These are phyloP conservation scores for Steccherinum ochraceum DNA, from an alignment of 768 basidiomycete species.

Conservation along the genomic window DNA sequence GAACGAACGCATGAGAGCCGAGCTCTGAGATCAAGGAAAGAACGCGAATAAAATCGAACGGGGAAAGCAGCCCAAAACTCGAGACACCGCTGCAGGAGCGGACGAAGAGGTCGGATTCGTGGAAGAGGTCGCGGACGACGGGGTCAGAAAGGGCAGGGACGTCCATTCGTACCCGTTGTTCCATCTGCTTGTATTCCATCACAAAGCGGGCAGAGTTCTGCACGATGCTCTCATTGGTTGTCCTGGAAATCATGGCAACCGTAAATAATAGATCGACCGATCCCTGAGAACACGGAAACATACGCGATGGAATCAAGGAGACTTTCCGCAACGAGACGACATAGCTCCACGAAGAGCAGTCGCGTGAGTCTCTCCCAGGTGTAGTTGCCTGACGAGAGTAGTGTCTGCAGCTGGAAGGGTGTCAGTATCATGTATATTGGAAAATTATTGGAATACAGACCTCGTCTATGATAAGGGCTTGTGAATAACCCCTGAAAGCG, in stretches of 20 bases:
- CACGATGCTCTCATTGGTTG: conserved; percentile 67
- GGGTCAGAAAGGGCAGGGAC: conserved; percentile 76
- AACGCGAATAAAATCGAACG: conserved; percentile 72
- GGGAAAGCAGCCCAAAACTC: conserved; percentile 74
- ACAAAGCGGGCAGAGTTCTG: conserved; percentile 66
- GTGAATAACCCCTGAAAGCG: conserved; percentile 80
- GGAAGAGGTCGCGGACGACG: conserved; percentile 66
- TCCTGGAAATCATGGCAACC: conserved; percentile 32
- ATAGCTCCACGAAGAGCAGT: conserved; percentile 55
- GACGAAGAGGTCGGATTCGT: conserved; percentile 81
- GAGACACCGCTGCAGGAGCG: conserved; percentile 71
- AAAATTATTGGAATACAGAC: conserved; percentile 32
- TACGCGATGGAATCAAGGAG: conserved; percentile 70
- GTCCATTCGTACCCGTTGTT: conserved; percentile 70
- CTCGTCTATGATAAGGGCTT: conserved; percentile 82
- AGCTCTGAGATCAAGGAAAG: conserved; percentile 68
- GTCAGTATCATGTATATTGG: neutral
- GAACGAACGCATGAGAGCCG: conserved; percentile 61
- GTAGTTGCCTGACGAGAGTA: conserved; percentile 67
- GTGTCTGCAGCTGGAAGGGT: conserved; percentile 50
- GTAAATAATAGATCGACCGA: no score
- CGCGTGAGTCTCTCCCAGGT: conserved; percentile 59
- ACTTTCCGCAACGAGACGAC: conserved; percentile 58
- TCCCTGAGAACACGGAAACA: conserved; percentile 23
- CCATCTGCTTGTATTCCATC: conserved; percentile 75